A percentile compares a stretch with the other conserved stretches of the same genome.
Evolutionary conservation across 441 rosid species (phyloP).

Genomic region (Pelargonium citronellum): DNA sequence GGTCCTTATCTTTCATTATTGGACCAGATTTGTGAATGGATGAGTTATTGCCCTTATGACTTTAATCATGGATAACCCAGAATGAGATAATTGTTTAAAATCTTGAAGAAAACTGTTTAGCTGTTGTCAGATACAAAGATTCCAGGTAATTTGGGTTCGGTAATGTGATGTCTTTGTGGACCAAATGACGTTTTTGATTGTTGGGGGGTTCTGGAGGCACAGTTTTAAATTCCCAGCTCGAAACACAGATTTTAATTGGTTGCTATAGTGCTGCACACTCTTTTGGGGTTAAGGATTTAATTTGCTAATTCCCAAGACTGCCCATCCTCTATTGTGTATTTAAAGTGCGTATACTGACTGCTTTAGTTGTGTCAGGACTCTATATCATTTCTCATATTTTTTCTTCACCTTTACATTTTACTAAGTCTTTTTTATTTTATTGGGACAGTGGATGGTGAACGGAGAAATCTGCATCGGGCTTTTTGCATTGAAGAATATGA

Average conservation of each 20-base stretch:
- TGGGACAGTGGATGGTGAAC: slow-evolving; percentile 92
- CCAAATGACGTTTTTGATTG: background rate
- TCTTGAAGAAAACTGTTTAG: background rate
- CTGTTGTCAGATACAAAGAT: background rate
- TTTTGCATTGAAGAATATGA: slow-evolving; percentile 82
- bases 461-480: slow-evolving; percentile 98
- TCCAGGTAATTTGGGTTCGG: background rate
- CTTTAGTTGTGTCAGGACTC: background rate
- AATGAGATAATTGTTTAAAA: background rate
- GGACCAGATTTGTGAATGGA: too few relatives aligned
- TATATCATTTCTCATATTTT: background rate
- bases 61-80: background rate
- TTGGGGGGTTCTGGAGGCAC: background rate
- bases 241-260: background rate
- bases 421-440: slow-evolving; percentile 15
- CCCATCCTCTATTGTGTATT: too few relatives aligned
- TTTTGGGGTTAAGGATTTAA: too few relatives aligned
- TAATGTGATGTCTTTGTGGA: slow-evolving; percentile 1
- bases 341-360: too few relatives aligned
- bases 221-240: background rate
- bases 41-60: background rate
- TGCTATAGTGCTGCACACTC: too few relatives aligned
- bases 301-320: too few relatives aligned
- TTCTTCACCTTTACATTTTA: slow-evolving; percentile 20
- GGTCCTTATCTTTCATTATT: too few relatives aligned